Evolutionary conservation across 495 filamentous ascomycete genomes (phyloP).

Genomic region (Pyronema omphalodes): DNA sequence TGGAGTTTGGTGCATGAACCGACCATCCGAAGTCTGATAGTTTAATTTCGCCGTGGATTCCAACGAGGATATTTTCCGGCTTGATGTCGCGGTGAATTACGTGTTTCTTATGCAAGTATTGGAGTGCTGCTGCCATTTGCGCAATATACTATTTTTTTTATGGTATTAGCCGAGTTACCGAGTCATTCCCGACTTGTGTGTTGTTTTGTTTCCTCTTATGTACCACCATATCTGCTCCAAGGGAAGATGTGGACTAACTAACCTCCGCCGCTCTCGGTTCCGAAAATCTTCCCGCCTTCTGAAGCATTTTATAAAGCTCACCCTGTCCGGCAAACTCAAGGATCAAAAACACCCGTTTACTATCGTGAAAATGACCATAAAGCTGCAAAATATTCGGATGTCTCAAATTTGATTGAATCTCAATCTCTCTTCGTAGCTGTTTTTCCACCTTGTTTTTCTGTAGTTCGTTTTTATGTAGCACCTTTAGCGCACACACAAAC

Average conservation of each 20-base stretch:
- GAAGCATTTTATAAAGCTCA: conserved; percentile 91
- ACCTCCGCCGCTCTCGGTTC: conserved; percentile 74
- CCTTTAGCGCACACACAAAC: conserved; percentile 93
- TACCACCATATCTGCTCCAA: background rate
- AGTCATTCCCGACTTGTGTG: background rate
- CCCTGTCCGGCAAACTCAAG: conserved; percentile 90
- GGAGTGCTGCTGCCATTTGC: conserved; percentile 90
- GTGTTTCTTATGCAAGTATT: conserved; percentile 90
- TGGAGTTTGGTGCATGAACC: conserved; percentile 88
- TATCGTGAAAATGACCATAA: conserved; percentile 94
- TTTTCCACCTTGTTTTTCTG: conserved; percentile 88
- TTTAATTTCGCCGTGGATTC: conserved; percentile 96
- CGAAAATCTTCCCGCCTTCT: conserved; percentile 70
- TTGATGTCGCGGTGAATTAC: conserved; percentile 99
- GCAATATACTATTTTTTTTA: conserved; percentile 78
- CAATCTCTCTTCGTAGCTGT: conserved; percentile 90
- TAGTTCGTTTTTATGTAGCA: conserved; percentile 85
- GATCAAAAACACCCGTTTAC: conserved; percentile 87
- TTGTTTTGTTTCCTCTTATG: too few species aligned
- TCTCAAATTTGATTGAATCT: conserved; percentile 89
- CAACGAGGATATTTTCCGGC: conserved; percentile 94
- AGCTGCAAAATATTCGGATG: conserved; percentile 91
- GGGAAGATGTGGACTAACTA: background rate
- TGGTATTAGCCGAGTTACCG: background rate
- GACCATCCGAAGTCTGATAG: conserved; percentile 98